Percentiles rank a stretch among this genome's conserved stretches.
Conservation (phyloP, 169 alveolate genomes). For the Fabrea salina region DNA sequence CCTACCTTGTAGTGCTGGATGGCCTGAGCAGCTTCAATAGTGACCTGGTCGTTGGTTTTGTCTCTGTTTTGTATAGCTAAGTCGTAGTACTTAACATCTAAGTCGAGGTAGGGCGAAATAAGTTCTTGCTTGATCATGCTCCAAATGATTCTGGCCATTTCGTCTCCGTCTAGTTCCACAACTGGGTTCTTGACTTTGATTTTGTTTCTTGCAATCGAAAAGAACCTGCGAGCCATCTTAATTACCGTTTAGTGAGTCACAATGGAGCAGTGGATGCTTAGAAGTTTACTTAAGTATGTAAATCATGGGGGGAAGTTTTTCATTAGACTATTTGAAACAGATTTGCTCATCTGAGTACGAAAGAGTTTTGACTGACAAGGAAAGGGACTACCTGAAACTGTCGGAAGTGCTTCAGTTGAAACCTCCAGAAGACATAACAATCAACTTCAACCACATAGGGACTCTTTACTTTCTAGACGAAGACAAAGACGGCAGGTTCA, state of each 20-base stretch:
- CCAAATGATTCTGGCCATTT: constrained; percentile 94
- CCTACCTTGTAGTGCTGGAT: constrained; percentile 88
- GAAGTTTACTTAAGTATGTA: too few species aligned
- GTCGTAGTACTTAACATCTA: constrained; percentile 90
- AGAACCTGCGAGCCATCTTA: neutral
- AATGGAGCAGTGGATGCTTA: too few species aligned
- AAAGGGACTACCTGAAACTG: constrained; percentile 42
- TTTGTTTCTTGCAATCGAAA: neutral
- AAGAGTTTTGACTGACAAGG: constrained; percentile 20
- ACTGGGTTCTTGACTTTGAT: constrained; percentile 87
- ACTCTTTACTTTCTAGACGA: constrained; percentile 55
- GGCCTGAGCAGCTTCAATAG: constrained; percentile 94
- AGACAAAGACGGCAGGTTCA: constrained; percentile 74
- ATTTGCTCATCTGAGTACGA: neutral
- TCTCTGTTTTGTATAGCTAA: constrained; percentile 89
- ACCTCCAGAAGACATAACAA: constrained; percentile 55
- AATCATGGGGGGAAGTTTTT: constrained; percentile 33
- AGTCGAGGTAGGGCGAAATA: constrained; percentile 89
- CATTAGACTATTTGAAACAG: constrained; percentile 5
- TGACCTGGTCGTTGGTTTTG: constrained; percentile 90
- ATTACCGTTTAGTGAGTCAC: too few species aligned
- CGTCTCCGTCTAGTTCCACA: constrained; percentile 95
- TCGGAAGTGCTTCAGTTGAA: constrained; percentile 32
- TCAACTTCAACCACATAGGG: constrained; percentile 63
- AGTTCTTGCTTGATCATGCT: constrained; percentile 86